Evolutionary conservation across 345 rosid species (phyloP).

Genomic region (Pistacia integerrima): DNA sequence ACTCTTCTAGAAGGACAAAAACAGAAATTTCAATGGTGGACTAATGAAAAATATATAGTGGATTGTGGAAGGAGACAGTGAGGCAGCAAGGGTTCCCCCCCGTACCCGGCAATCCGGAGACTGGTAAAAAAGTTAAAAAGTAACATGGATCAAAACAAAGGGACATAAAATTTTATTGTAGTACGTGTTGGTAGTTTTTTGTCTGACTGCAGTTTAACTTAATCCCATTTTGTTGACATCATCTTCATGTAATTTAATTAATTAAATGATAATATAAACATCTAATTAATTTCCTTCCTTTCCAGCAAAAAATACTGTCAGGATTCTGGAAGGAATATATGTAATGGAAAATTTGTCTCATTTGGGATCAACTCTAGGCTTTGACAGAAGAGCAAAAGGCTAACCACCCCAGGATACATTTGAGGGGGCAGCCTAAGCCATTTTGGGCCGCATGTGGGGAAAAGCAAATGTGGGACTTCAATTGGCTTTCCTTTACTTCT

Average conservation of each 20-base stretch:
- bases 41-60: background rate
- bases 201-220: constrained; percentile 25
- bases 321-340: background rate
- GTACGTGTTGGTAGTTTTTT: constrained; percentile 25
- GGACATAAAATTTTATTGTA: constrained; percentile 10
- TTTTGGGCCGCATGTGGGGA: constrained; percentile 4
- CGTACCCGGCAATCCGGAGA: background rate
- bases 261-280: background rate
- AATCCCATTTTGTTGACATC: constrained; percentile 5
- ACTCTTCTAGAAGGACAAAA: constrained; percentile 27
- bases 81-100: background rate
- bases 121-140: constrained; percentile 15
- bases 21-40: background rate
- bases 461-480: background rate
- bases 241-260: background rate
- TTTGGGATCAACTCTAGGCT: constrained; percentile 11
- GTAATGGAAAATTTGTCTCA: constrained; percentile 31
- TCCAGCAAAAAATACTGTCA: too few species aligned
- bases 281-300: too few species aligned
- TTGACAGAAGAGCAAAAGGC: constrained; percentile 12
- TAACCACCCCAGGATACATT: background rate
- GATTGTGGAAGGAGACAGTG: constrained; percentile 6
- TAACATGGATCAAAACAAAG: constrained; percentile 1
- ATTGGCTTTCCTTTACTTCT: background rate
- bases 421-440: background rate